Percentiles rank a stretch among this genome's conserved stretches.
These are phyloP conservation scores for Cladophialophora psammophila DNA, from an alignment of 2,329 filamentous ascomycete genomes.

Conservation along the genomic window DNA sequence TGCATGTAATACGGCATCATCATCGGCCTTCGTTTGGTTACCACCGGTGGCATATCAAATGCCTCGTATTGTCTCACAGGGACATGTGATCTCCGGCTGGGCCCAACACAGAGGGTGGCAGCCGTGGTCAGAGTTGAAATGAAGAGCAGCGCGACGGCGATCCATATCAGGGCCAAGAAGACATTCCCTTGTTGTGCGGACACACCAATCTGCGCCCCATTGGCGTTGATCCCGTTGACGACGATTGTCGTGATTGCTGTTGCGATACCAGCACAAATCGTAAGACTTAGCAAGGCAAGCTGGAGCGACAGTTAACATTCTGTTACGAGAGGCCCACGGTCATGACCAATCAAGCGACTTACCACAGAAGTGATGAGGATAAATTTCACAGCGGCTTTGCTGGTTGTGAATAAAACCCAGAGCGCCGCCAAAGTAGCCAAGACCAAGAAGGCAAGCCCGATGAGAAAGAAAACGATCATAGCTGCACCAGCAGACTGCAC, in stretches of 20 bases:
- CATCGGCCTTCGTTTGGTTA: background rate
- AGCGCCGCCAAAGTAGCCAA: background rate
- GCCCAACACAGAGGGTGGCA: conserved; percentile 4
- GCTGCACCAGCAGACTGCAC: conserved; percentile 8
- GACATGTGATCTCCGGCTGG: background rate
- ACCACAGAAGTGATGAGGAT: conserved; percentile 1
- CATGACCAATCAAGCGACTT: background rate
- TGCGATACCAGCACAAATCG: conserved; percentile 2
- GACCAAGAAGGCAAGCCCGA: conserved; percentile 13
- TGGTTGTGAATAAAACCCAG: background rate
- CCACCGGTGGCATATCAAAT: background rate
- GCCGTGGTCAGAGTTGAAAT: conserved; percentile 7
- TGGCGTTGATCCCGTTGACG: conserved; percentile 18
- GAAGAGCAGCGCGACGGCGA: conserved; percentile 8
- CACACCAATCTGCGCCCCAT: conserved; percentile 11
- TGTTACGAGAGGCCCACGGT: background rate
- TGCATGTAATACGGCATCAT: conserved; percentile 10
- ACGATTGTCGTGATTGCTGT: conserved; percentile 15
- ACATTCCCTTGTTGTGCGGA: conserved; percentile 13
- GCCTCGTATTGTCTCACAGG: background rate
- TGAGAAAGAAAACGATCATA: conserved; percentile 19
- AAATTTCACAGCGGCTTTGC: background rate
- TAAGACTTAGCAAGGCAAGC: conserved; percentile 8
- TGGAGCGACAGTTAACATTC: background rate
- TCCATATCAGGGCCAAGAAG: conserved; percentile 21